Evolutionary conservation across 179 eudicot species (phyloP), one percentile per base, ranked within the genome.

Genomic region (Actinidia polygama): DNA sequence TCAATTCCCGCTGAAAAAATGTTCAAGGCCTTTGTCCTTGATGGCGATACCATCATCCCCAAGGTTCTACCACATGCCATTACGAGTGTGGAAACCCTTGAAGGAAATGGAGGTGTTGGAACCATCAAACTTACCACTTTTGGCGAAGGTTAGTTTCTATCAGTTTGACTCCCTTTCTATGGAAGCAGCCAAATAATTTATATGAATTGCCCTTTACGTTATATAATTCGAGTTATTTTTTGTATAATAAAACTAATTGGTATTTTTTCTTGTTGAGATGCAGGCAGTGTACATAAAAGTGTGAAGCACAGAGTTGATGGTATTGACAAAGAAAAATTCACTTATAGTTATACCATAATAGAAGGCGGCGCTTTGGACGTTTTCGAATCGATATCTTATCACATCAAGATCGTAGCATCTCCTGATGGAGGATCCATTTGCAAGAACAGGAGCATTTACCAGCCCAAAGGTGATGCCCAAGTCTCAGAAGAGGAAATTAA

Each of bases 361-460:
- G 90, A 84, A 40, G 90, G 90, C 6, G 89, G 82, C 10, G 83
- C 73, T 11, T 23, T 88, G 57, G 89, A 40, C 5, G 67, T 49
- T 1, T 54, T 84, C 9, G 89, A 84, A 6, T 64, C 78, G 1
- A 84, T 84, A 78, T 77, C 80, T 19, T 82, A 82, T 36, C 83
- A 79, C 55, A 54, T 82, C 57, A 79, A 82, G 23, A 74, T 88
- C 23, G 81, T 76, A 3, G 58, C 89, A 0, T 78, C 80, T 11
- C 70, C 83, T 0, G 73, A 84, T 16, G 90, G 90, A 50, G 90
- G 90, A n/a, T 81, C 82, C 68, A 46, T 84, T 62, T 75, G 21
- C 63, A 87, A 87, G 82, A 51, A 23, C 54, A 85, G 44, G 5
- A 72, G 70, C 73, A 78, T 68, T 7, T 87, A 87, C 18, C 53